A percentile compares a stretch with the other conserved stretches of the same genome.
Evolutionary conservation across 192 early-diverging fungal genomes (phyloP).

Genomic region (Coemansia sp.): DNA sequence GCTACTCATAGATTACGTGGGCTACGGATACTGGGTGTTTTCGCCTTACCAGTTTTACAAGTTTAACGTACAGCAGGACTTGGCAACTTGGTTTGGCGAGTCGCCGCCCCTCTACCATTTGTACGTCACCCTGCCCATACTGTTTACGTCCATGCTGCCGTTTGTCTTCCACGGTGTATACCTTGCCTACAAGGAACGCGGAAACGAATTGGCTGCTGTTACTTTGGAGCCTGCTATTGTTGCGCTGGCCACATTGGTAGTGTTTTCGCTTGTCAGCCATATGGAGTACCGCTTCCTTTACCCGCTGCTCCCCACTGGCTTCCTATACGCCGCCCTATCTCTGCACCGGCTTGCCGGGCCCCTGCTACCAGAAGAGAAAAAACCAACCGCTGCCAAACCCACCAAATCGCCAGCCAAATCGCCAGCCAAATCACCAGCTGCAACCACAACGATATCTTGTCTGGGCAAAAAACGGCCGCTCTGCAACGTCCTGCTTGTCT

Average conservation of each 20-base stretch:
- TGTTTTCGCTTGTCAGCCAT: slow-evolving; percentile 79
- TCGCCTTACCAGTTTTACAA: slow-evolving; percentile 74
- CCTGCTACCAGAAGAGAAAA: no score
- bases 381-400: no score
- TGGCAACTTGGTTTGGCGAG: slow-evolving; percentile 89
- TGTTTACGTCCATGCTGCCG: slow-evolving; percentile 74
- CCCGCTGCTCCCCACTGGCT: slow-evolving; percentile 71
- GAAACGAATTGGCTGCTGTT: slow-evolving; percentile 17
- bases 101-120: slow-evolving; percentile 92
- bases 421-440: no score
- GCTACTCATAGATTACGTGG: slow-evolving; percentile 59
- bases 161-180: slow-evolving; percentile 57
- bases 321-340: slow-evolving; percentile 45
- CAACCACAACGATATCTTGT: no score
- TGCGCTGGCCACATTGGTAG: slow-evolving; percentile 46
- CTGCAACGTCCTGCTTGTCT: no score
- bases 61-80: slow-evolving; percentile 75
- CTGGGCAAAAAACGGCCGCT: no score
- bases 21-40: slow-evolving; percentile 72
- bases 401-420: neutral
- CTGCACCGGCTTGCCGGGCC: slow-evolving; percentile 37
- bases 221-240: slow-evolving; percentile 51
- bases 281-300: slow-evolving; percentile 97
- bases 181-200: slow-evolving; percentile 6
- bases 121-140: slow-evolving; percentile 71